These are phyloP conservation scores for Zygosaccharomyces pseudorouxii DNA, from an alignment of 805 yeast species.

Conservation along the genomic window DNA sequence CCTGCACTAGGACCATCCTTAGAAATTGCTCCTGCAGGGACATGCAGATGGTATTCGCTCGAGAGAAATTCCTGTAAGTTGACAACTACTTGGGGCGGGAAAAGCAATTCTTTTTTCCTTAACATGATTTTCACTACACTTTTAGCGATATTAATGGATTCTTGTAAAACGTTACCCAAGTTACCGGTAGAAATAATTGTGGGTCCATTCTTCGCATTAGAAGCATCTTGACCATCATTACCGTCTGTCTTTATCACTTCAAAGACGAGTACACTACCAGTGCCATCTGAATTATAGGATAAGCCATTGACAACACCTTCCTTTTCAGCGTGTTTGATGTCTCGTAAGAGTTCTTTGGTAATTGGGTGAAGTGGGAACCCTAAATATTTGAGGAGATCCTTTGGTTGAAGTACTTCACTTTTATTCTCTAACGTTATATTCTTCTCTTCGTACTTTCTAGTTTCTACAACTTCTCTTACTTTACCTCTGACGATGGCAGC, in stretches of 20 bases:
- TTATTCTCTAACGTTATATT: constrained; percentile 14
- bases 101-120: constrained; percentile 16
- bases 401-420: constrained; percentile 42
- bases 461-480: constrained; percentile 58
- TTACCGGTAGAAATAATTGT: constrained; percentile 69
- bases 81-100: background rate
- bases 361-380: constrained; percentile 56
- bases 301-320: constrained; percentile 83
- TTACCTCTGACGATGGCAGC: constrained; percentile 76
- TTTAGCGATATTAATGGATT: constrained; percentile 74
- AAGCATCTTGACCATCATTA: constrained; percentile 18
- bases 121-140: constrained; percentile 63
- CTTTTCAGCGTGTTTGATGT: constrained; percentile 45
- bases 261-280: constrained; percentile 74
- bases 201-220: constrained; percentile 30
- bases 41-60: constrained; percentile 62
- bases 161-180: constrained; percentile 74
- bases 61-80: constrained; percentile 43
- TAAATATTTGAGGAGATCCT: constrained; percentile 61
- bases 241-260: constrained; percentile 67
- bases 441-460: constrained; percentile 6
- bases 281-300: constrained; percentile 82
- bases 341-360: constrained; percentile 41
- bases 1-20: constrained; percentile 52
- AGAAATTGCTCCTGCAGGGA: constrained; percentile 63